A percentile compares a stretch with the other conserved stretches of the same genome.
Conservation (phyloP, 225 moss, liverwort and hornwort genomes). For the Physcomitrellopsis africana region DNA sequence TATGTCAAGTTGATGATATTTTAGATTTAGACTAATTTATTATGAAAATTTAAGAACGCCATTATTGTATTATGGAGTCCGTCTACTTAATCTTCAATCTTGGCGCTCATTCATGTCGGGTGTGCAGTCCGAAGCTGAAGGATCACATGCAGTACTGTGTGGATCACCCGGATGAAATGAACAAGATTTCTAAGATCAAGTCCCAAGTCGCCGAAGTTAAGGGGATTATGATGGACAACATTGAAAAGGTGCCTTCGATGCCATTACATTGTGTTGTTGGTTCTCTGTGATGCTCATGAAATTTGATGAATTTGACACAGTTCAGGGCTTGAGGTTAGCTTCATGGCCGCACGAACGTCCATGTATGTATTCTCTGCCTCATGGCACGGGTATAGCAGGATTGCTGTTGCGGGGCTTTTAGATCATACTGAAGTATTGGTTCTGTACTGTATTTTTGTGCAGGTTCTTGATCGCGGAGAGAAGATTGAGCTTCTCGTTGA, state of each 20-base stretch:
- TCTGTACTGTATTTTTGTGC: background rate
- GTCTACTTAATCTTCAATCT: background rate
- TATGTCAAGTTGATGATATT: too few relatives aligned
- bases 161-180: conserved; percentile 69
- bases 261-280: background rate
- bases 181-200: conserved; percentile 64
- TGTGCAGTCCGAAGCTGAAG: conserved; percentile 53
- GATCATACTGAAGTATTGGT: background rate
- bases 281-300: background rate
- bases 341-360: too few relatives aligned
- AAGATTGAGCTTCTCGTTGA: conserved; percentile 98
- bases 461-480: conserved; percentile 99
- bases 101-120: background rate
- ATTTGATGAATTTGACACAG: background rate
- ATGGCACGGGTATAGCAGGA: background rate
- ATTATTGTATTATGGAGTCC: too few relatives aligned
- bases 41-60: too few relatives aligned
- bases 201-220: conserved; percentile 71
- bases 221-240: conserved; percentile 72
- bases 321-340: background rate
- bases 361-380: background rate
- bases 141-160: conserved; percentile 69
- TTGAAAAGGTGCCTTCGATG: conserved; percentile 50
- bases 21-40: too few relatives aligned
- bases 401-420: background rate